Conservation (phyloP, 768 basidiomycete genomes). For the Auriscalpium microsporum region DNA sequence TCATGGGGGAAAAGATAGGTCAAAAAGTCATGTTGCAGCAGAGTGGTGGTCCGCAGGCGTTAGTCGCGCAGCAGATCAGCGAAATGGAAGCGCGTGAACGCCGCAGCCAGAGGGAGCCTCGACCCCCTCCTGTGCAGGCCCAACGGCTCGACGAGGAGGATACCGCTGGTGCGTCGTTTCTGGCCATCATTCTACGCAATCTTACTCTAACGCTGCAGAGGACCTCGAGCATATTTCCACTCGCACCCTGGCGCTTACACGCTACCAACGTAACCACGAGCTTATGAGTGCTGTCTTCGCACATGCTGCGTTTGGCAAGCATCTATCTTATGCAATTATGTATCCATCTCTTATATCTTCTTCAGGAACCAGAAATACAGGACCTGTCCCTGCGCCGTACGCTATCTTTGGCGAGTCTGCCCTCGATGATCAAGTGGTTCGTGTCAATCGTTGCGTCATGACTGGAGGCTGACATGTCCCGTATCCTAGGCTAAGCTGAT, state of each 20-base stretch:
- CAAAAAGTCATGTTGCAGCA: conserved; percentile 41
- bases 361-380: conserved; percentile 37
- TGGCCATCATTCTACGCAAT: neutral
- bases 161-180: conserved; percentile 3
- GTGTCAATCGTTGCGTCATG: conserved; percentile 16
- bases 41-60: conserved; percentile 39
- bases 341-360: neutral
- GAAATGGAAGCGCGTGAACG: conserved; percentile 68
- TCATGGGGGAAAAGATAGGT: conserved; percentile 64
- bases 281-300: conserved; percentile 78
- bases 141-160: conserved; percentile 15
- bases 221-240: conserved; percentile 67
- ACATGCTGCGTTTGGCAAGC: conserved; percentile 56
- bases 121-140: conserved; percentile 1
- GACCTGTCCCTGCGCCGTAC: conserved; percentile 37
- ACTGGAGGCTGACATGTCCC: neutral
- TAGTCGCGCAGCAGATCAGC: conserved; percentile 65
- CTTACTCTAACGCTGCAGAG: conserved; percentile 28
- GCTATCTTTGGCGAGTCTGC: conserved; percentile 53
- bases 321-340: neutral
- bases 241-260: conserved; percentile 57
- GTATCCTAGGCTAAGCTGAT: conserved; percentile 43
- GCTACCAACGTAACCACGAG: conserved; percentile 77
- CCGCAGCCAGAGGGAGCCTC: conserved; percentile 12
- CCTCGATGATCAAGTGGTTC: conserved; percentile 47